Base-by-base conservation (phyloP, 1,139 yeast species). In the Kodamaea sp. region DNA sequence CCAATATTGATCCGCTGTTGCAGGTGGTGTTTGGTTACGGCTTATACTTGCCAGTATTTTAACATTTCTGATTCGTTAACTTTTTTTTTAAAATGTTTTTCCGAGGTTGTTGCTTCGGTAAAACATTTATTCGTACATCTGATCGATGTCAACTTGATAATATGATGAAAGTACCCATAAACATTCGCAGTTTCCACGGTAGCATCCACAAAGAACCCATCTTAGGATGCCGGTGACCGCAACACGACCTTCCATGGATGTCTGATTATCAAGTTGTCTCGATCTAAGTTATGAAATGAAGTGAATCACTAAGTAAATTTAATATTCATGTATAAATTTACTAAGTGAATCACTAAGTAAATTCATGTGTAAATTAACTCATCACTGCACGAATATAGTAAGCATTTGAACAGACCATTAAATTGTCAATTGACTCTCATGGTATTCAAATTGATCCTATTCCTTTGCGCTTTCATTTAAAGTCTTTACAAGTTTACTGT, bases 121-220 rank as follows among this genome's bases (percentile, higher is more conserved):
- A 41, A 40, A 35, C 32, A 34, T 42, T 41, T 28, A 37, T 23
- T 24, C 35, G 32, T 11, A 28, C 31, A 6, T 7, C 27, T 25
- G 23, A 26, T 22, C 26, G 35, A 20, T 9, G 24, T 25, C 29
- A 27, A 15, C 25, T 31, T 29, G 26, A 38, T 41, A 37, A 79
- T 60, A 70, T 82, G 90, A 83, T 82, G 90, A 83, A 79, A 79
- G 65, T 65, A 71, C 67, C 79, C 79, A 72, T 73, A 65, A 78
- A 82, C 90, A 82, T 82, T 82, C 89, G 89, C 89, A 82, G 89
- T 82, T 82, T 82, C 89, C 89, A 77, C 89, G 89, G 89, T 82
- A 83, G 86, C 81, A 70, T 76, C 78, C 88, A 71, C 65, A 38
- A 67, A 66, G 87, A 82, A 81, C 88, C 89, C 84, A 80, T 73